A percentile compares a stretch with the other conserved stretches of the same genome.
phyloP scores from a whole-genome alignment of 116 monocot genomes.

The Posidonia oceanica region DNA sequence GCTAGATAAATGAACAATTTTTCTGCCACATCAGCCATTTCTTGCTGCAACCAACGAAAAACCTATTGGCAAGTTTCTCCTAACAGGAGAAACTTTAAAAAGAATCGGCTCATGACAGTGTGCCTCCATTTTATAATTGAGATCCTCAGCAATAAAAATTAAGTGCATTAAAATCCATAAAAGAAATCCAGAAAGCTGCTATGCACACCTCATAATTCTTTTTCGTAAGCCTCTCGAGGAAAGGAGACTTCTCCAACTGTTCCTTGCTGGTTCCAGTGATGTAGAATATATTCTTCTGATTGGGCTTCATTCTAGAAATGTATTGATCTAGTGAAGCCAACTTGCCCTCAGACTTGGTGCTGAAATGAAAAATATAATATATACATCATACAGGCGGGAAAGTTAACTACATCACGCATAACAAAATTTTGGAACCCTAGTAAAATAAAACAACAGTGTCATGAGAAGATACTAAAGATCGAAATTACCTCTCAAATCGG shows the following conservation, averaged over 20 bases:
- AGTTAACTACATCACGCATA: background rate
- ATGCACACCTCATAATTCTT: conserved; percentile 80
- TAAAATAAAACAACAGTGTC: background rate
- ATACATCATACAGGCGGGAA: background rate
- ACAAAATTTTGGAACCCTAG: background rate
- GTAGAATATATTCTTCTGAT: conserved; percentile 92
- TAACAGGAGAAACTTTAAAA: no score
- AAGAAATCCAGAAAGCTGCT: no score
- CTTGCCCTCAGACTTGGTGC: conserved; percentile 91
- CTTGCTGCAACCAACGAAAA: no score
- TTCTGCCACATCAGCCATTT: no score
- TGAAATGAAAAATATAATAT: conserved; percentile 17
- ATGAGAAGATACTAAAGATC: background rate
- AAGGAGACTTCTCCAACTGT: conserved; percentile 93
- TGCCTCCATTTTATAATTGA: no score
- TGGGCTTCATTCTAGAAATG: conserved; percentile 97
- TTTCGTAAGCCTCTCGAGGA: conserved; percentile 90
- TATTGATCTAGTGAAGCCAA: conserved; percentile 85
- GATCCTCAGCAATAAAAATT: no score
- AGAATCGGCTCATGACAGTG: no score
- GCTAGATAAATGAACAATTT: no score
- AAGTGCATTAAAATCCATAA: background rate
- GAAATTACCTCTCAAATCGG: conserved; percentile 80
- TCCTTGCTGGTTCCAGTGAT: conserved; percentile 96
- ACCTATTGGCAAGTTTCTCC: no score